These are phyloP conservation scores for Amylostereum areolatum DNA, from an alignment of 1,284 basidiomycete species.

Conservation along the genomic window DNA sequence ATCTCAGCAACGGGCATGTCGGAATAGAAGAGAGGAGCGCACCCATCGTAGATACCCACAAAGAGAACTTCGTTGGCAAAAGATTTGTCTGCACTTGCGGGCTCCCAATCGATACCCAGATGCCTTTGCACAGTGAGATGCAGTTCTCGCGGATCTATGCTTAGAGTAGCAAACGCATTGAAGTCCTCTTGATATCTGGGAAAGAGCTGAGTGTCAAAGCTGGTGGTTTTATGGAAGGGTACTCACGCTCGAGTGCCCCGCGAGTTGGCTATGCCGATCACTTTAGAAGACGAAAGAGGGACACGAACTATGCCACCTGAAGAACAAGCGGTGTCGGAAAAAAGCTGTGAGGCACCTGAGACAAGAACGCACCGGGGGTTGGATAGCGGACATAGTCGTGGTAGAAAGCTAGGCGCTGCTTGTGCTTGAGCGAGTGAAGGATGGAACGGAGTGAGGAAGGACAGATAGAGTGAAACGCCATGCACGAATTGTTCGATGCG, in stretches of 20 bases:
- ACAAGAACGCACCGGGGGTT: constrained; percentile 40
- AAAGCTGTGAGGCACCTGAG: not conserved
- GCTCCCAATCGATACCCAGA: constrained; percentile 68
- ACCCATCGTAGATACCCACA: constrained; percentile 90
- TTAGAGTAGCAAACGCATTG: constrained; percentile 68
- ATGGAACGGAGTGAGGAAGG: not conserved
- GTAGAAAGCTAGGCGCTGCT: constrained; percentile 26
- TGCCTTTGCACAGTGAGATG: constrained; percentile 54
- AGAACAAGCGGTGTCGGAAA: not conserved
- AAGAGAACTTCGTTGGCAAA: constrained; percentile 75
- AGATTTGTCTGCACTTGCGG: constrained; percentile 46
- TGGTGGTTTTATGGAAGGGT: constrained; percentile 1
- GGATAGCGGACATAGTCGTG: constrained; percentile 67
- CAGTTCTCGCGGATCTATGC: constrained; percentile 70
- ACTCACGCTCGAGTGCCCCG: constrained; percentile 68
- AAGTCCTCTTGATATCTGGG: constrained; percentile 81
- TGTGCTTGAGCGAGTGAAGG: not conserved
- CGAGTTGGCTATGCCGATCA: constrained; percentile 72
- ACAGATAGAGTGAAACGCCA: constrained; percentile 6
- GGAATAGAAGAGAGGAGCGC: constrained; percentile 3
- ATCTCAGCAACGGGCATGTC: constrained; percentile 7
- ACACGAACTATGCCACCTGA: constrained; percentile 33
- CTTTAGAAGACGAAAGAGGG: constrained; percentile 40
- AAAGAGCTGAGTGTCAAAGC: not conserved
- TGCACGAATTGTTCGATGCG: constrained; percentile 2